phyloP scores from a whole-genome alignment of 345 rosid genomes.

The Stellera chamaejasme region DNA sequence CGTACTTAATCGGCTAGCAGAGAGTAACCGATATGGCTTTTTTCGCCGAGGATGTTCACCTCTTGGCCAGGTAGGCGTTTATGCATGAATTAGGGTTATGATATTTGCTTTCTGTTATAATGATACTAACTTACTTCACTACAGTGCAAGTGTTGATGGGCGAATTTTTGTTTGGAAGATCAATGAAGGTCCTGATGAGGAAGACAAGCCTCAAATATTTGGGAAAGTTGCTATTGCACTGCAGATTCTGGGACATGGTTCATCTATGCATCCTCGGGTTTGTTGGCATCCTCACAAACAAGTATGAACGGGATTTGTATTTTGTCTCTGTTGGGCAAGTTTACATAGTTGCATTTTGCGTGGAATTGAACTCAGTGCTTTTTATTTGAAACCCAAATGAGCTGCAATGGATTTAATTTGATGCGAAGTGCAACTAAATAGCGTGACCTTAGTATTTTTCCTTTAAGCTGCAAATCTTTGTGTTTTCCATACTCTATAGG shows the following conservation, averaged over 20 bases:
- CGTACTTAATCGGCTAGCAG: conserved; percentile 45
- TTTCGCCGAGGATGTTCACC: conserved; percentile 72
- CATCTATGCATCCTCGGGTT: conserved; percentile 39
- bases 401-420: too few species aligned
- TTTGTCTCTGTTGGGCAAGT: too few species aligned
- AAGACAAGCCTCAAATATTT: conserved; percentile 55
- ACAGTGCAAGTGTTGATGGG: conserved; percentile 52
- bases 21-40: conserved; percentile 73
- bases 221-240: conserved; percentile 41
- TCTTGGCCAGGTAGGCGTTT: conserved; percentile 48
- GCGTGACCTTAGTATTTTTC: too few species aligned
- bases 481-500: neutral
- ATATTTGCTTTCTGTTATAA: neutral
- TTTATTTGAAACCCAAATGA: neutral
- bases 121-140: conserved; percentile 4
- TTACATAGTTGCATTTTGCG: too few species aligned
- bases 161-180: conserved; percentile 47
- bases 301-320: conserved; percentile 19
- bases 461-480: neutral
- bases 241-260: conserved; percentile 37
- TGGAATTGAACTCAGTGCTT: neutral
- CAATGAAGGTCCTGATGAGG: conserved; percentile 49
- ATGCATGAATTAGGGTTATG: neutral
- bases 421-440: too few species aligned
- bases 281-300: conserved; percentile 76